A percentile compares a stretch with the other conserved stretches of the same genome.
Evolutionary conservation across 73 alveolate species (phyloP).

Genomic region (Durusdinium trenchii): DNA sequence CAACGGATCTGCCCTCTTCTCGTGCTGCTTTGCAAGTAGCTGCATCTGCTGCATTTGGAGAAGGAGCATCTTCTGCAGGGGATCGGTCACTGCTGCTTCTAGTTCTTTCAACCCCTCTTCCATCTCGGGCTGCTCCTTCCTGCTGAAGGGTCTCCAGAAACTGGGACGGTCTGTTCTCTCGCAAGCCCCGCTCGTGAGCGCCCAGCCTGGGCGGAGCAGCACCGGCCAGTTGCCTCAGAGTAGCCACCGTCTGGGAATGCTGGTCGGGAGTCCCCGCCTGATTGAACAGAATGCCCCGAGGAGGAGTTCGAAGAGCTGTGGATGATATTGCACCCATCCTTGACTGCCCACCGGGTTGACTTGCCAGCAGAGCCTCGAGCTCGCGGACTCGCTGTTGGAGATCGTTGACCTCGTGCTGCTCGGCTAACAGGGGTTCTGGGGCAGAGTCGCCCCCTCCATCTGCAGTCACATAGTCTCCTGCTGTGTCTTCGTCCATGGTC

Average conservation of each 20-base stretch:
- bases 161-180: not conserved
- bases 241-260: no score
- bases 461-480: no score
- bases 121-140: not conserved
- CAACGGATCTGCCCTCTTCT: not conserved
- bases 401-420: not conserved
- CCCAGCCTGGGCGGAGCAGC: not conserved
- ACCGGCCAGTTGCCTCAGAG: no score
- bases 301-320: not conserved
- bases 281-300: not conserved
- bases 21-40: not conserved
- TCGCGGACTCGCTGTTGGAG: not conserved
- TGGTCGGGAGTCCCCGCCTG: not conserved
- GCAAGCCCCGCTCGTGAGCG: not conserved
- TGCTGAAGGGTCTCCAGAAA: not conserved
- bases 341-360: not conserved
- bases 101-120: not conserved
- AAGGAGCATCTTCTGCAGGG: not conserved
- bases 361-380: not conserved
- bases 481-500: no score
- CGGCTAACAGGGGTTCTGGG: not conserved
- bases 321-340: no score
- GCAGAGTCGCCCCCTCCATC: not conserved
- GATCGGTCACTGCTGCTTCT: not conserved
- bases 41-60: slow-evolving; percentile 11